phyloP scores from a whole-genome alignment of 441 rosid species.

The California macrophylla region DNA sequence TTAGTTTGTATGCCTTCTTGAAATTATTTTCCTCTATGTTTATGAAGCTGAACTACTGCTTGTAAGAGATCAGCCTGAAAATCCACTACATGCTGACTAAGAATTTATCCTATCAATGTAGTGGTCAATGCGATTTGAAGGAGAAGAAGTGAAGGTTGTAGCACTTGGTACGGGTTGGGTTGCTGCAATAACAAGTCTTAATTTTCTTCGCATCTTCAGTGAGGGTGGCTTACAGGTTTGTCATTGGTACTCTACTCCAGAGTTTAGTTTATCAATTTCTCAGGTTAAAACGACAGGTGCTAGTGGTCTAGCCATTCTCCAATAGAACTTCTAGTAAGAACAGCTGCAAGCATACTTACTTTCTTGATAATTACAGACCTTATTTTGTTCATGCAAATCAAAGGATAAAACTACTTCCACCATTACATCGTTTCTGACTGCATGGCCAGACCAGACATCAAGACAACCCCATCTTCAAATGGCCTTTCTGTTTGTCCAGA shows the following conservation, averaged over 20 bases:
- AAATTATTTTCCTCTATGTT: conserved; percentile 2
- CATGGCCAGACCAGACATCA: not conserved
- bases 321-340: not conserved
- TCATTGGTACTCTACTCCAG: conserved; percentile 13
- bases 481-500: not conserved
- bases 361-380: not conserved
- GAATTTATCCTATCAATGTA: conserved; percentile 25
- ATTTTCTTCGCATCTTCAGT: conserved; percentile 70
- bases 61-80: conserved; percentile 9
- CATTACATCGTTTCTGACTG: not conserved
- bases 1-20: conserved; percentile 20
- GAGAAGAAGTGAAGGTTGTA: conserved; percentile 84
- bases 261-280: not conserved
- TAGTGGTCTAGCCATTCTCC: not conserved
- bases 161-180: conserved; percentile 74
- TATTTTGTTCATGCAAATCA: not conserved
- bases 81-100: conserved; percentile 16
- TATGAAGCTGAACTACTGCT: not conserved
- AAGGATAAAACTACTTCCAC: not conserved
- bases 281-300: not conserved
- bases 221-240: conserved; percentile 94
- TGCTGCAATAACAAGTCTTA: conserved; percentile 80
- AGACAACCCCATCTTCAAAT: not conserved
- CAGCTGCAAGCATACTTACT: not conserved
- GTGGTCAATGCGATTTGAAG: conserved; percentile 99